A percentile compares a stretch with the other conserved stretches of the same genome.
phyloP scores from a whole-genome alignment of 768 basidiomycete genomes.

The Tylopilus rubrobrunneus region DNA sequence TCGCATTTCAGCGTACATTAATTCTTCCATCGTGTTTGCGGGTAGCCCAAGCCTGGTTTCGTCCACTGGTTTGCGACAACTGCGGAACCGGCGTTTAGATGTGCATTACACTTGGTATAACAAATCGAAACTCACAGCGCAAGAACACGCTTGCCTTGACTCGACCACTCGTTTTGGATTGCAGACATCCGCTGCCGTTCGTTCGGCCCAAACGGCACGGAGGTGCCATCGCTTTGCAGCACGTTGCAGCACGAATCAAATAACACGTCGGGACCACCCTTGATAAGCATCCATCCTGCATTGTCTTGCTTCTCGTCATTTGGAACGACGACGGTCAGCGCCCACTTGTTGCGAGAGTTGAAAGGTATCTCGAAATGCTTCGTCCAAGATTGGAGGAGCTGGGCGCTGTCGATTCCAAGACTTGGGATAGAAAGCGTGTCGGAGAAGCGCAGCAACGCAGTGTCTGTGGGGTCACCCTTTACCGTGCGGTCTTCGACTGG shows the following conservation, averaged over 20 bases:
- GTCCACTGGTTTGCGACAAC: conserved; percentile 15
- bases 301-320: conserved; percentile 4
- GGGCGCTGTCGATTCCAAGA: conserved; percentile 14
- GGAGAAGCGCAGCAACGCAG: conserved; percentile 48
- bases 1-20: conserved; percentile 32
- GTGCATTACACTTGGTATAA: neutral
- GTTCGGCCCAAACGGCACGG: conserved; percentile 27
- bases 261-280: conserved; percentile 58
- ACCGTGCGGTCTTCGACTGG: conserved; percentile 32
- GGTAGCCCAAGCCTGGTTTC: too few species aligned
- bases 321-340: conserved; percentile 38
- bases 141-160: conserved; percentile 51
- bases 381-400: conserved; percentile 20
- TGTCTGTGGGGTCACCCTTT: conserved; percentile 50
- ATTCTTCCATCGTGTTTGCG: too few species aligned
- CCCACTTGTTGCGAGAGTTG: conserved; percentile 55
- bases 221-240: conserved; percentile 29
- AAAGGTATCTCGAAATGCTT: conserved; percentile 37
- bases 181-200: conserved; percentile 21
- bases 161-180: conserved; percentile 42
- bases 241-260: conserved; percentile 37
- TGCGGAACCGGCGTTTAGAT: neutral
- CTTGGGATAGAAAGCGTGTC: conserved; percentile 26
- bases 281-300: conserved; percentile 41
- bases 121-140: conserved; percentile 30